phyloP scores from a whole-genome alignment of 768 basidiomycete species.

The Pleurotus citrinopileatus region DNA sequence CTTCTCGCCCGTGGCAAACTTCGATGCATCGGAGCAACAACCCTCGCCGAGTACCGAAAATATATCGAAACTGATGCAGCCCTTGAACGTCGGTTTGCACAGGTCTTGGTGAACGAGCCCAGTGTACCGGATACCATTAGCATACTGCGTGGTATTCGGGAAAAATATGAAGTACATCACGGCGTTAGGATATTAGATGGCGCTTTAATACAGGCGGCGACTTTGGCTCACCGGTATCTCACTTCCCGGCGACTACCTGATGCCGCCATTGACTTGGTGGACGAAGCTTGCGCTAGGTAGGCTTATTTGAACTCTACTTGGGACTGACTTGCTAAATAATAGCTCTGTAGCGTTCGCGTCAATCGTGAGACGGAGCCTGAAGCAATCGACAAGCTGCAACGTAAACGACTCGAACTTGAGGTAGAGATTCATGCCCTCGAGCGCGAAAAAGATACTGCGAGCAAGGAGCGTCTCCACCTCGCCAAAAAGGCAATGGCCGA shows the following conservation, averaged over 20 bases:
- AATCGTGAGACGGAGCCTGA: constrained; percentile 95
- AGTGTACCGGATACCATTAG: constrained; percentile 85
- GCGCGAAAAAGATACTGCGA: constrained; percentile 86
- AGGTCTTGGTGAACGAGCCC: constrained; percentile 92
- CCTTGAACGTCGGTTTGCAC: constrained; percentile 88
- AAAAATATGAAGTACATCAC: constrained; percentile 92
- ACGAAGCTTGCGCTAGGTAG: constrained; percentile 88
- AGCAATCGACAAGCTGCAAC: constrained; percentile 87
- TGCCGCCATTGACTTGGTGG: constrained; percentile 87
- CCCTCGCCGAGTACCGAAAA: constrained; percentile 87
- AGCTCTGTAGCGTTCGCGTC: constrained; percentile 69
- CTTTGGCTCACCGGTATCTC: constrained; percentile 90
- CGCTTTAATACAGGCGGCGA: constrained; percentile 85
- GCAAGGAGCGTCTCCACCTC: constrained; percentile 72
- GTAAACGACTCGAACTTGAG: constrained; percentile 85
- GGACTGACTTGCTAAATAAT: constrained; percentile 8
- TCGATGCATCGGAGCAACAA: constrained; percentile 84
- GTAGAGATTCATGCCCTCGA: constrained; percentile 94
- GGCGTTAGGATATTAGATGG: constrained; percentile 88
- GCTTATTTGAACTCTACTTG: constrained; percentile 16
- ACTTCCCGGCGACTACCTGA: constrained; percentile 79
- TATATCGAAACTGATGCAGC: constrained; percentile 93
- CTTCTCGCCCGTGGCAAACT: constrained; percentile 82
- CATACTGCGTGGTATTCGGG: constrained; percentile 90
- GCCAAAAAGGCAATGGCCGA: constrained; percentile 81